These are phyloP conservation scores for Tolypocladium inflatum DNA, from an alignment of 2,329 filamentous ascomycete genomes.

Conservation along the genomic window DNA sequence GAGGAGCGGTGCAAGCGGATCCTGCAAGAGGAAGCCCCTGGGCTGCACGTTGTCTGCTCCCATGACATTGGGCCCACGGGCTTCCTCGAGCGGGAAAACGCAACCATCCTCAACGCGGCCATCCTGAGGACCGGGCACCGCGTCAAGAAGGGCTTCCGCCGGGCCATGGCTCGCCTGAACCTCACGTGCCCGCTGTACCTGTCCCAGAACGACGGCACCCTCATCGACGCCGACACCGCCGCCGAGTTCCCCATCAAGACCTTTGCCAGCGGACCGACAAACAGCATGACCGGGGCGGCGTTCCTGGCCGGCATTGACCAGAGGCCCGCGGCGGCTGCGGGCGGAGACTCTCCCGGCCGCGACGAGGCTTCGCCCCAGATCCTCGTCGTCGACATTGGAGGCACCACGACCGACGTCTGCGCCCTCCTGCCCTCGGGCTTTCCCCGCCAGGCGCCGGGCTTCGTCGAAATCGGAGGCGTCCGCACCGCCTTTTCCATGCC, in stretches of 20 bases:
- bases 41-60: slow-evolving; percentile 29
- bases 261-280: slow-evolving; percentile 44
- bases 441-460: slow-evolving; percentile 48
- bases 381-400: slow-evolving; percentile 49
- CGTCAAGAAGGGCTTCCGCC: slow-evolving; percentile 36
- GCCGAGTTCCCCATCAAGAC: slow-evolving; percentile 41
- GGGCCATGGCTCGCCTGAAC: slow-evolving; percentile 31
- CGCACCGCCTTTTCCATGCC: slow-evolving; percentile 50
- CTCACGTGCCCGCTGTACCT: slow-evolving; percentile 35
- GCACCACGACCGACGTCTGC: slow-evolving; percentile 52
- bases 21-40: slow-evolving; percentile 24
- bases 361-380: slow-evolving; percentile 16
- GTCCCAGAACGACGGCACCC: slow-evolving; percentile 44
- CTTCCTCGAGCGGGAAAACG: slow-evolving; percentile 39
- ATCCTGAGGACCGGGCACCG: slow-evolving; percentile 36
- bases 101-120: slow-evolving; percentile 44
- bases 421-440: slow-evolving; percentile 48
- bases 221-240: slow-evolving; percentile 36
- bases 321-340: background rate
- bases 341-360: background rate
- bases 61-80: slow-evolving; percentile 33
- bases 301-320: slow-evolving; percentile 40
- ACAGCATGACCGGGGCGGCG: slow-evolving; percentile 43
- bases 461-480: slow-evolving; percentile 48
- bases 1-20: slow-evolving; percentile 29